phyloP scores from a whole-genome alignment of 1,284 basidiomycete species.

The Malassezia equina region DNA sequence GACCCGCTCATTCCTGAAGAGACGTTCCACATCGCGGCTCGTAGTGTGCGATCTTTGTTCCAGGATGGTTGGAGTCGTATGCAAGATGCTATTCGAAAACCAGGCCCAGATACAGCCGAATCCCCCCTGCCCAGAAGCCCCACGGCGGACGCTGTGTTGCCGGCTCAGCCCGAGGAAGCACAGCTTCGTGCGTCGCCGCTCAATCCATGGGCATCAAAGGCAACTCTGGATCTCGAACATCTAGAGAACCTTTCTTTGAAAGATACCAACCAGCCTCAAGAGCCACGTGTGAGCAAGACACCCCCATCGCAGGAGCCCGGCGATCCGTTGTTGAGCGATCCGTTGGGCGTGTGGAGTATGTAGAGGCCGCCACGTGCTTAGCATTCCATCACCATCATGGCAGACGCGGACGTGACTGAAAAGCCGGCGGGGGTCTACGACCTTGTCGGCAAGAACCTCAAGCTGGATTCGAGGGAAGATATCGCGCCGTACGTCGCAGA shows the following conservation, averaged over 20 bases:
- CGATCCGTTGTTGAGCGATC: neutral
- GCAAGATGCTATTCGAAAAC: constrained; percentile 7
- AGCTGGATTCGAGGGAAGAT: constrained; percentile 69
- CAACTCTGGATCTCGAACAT: neutral
- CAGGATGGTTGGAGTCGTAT: constrained; percentile 11
- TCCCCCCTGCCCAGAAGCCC: neutral
- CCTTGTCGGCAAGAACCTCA: constrained; percentile 54
- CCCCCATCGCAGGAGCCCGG: neutral
- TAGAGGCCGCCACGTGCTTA: neutral
- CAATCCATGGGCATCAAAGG: neutral
- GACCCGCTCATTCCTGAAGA: constrained; percentile 7
- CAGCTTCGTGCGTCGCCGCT: neutral
- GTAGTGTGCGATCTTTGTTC: constrained; percentile 10
- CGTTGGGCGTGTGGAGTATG: neutral
- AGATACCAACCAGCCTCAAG: neutral
- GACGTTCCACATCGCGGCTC: constrained; percentile 8
- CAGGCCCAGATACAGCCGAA: neutral
- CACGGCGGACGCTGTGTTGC: neutral
- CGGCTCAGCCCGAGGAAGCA: neutral
- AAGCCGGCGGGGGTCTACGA: constrained; percentile 21
- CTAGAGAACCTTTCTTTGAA: neutral
- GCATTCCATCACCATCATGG: constrained; percentile 2
- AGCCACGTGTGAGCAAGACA: neutral
- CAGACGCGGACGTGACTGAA: neutral
- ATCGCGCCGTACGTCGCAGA: constrained; percentile 59